Evolutionary conservation across 1,139 yeast species (phyloP), one percentile per base, ranked within the genome.

Genomic region (Torulaspora globosa): DNA sequence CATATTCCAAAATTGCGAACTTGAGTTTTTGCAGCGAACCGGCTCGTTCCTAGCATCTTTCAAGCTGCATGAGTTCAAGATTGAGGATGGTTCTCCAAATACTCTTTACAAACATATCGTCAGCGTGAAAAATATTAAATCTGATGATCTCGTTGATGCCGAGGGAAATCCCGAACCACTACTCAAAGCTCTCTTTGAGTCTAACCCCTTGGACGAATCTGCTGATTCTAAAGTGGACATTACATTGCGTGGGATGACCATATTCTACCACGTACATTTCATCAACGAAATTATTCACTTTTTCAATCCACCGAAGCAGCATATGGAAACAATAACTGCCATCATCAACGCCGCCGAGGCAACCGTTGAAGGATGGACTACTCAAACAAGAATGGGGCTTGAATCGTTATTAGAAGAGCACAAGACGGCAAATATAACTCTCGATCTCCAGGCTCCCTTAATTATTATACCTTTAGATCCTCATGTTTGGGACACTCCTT

Each of bases 311-410:
- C 96, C 97, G 11, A 80, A 80, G 49, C 80, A 81, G 30, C 96
- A 90, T 58, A 71, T 84, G 49, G 96, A 89, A 59, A 89, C 97
- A 0, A 80, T 94, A 32, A 95, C 92, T 26, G 95, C 95, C 5
- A 80, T 94, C 24, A 80, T 94, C 80, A 85, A 82, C 64, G 97
- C 96, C 0, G 98, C 99, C 0, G 96, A 90, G 54, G 89, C 92
- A 0, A 89, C 97, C 0, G 85, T 94, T 48, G 96, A 89, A 62
- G 97, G 95, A 1, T 71, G 94, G 52, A 82, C 96, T 0, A 75
- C 84, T 24, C 96, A 89, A 63, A 92, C 98, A 0, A 74, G 97
- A 59, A 77, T 94, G 52, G 97, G 98, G 0, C 74, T 94, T 29
- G 96, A 90, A 63, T 89, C 94, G 57, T 95, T 96, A 0, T 72